Evolutionary conservation across 176 grass and related monocot genomes (phyloP).

Genomic region (Oryza rufipogon): DNA sequence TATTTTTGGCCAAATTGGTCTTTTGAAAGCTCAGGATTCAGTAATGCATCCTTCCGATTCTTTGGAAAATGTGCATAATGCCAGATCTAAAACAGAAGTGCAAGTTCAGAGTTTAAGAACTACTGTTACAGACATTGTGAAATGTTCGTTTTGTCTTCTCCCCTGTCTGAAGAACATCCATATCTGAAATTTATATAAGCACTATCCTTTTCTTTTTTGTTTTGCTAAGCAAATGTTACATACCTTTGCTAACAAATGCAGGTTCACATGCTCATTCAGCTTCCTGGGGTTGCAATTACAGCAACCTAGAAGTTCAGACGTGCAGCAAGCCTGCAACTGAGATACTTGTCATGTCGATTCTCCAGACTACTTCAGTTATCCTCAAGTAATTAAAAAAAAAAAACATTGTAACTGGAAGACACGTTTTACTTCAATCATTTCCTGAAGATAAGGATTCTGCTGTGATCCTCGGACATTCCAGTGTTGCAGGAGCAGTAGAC

Average conservation of each 20-base stretch:
- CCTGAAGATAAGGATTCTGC: not conserved
- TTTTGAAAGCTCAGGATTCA: not conserved
- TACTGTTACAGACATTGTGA: too few species aligned
- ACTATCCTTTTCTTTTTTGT: not conserved
- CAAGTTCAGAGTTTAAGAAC: too few species aligned
- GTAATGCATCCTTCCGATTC: not conserved
- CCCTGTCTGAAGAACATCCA: not conserved
- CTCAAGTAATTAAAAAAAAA: not conserved
- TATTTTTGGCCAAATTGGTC: not conserved
- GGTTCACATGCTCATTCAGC: not conserved
- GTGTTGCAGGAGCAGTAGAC: not conserved
- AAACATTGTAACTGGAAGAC: not conserved
- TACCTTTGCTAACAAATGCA: not conserved
- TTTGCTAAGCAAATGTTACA: not conserved
- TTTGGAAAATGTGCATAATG: too few species aligned
- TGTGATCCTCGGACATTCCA: conserved; percentile 14
- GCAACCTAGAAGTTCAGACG: not conserved
- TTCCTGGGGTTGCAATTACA: not conserved
- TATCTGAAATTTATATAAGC: not conserved
- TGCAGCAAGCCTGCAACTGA: not conserved
- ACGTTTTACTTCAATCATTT: conserved; percentile 20
- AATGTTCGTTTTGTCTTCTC: too few species aligned
- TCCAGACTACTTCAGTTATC: not conserved
- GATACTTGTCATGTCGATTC: not conserved
- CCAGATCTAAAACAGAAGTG: too few species aligned